Conservation (phyloP, 306 rosid species). For the Canavalia gladiata region DNA sequence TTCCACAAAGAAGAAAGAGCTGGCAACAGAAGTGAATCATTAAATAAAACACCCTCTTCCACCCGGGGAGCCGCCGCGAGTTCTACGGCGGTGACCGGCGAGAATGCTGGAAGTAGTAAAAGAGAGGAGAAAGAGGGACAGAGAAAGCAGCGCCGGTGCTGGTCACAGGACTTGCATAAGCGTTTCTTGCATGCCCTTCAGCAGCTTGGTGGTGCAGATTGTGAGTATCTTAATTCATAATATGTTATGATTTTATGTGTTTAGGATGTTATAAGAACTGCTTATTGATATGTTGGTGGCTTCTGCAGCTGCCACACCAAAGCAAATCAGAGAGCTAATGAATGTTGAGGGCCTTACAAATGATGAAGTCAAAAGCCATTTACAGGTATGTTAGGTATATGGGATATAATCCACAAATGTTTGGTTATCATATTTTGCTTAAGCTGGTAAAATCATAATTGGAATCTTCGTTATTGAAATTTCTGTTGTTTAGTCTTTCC, state of each 20-base stretch:
- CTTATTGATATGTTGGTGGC: conserved; percentile 26
- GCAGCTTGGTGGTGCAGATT: conserved; percentile 90
- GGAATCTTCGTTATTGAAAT: background rate
- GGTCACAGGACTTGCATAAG: conserved; percentile 93
- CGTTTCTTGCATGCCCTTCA: conserved; percentile 87
- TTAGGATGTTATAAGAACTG: conserved; percentile 3
- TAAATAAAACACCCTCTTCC: conserved; percentile 49
- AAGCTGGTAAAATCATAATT: background rate
- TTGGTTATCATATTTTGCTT: conserved; percentile 11
- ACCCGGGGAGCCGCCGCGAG: conserved; percentile 46
- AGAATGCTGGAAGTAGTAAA: conserved; percentile 52
- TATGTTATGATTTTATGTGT: conserved; percentile 26
- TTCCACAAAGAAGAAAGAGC: conserved; percentile 71
- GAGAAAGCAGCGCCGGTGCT: conserved; percentile 87
- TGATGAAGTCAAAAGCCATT: conserved; percentile 98
- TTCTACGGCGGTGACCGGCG: conserved; percentile 48
- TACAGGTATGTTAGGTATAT: conserved; percentile 70
- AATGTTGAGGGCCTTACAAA: conserved; percentile 96
- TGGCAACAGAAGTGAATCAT: conserved; percentile 49
- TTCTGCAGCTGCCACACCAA: conserved; percentile 91
- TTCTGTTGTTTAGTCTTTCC: background rate
- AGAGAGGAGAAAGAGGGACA: conserved; percentile 73
- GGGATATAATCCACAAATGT: background rate
- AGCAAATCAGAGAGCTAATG: conserved; percentile 92
- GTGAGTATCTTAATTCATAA: conserved; percentile 54